Percentiles rank a stretch among this genome's conserved stretches.
Conservation (phyloP, 2,329 filamentous ascomycete genomes). For the Sordariomycetes sp. region DNA sequence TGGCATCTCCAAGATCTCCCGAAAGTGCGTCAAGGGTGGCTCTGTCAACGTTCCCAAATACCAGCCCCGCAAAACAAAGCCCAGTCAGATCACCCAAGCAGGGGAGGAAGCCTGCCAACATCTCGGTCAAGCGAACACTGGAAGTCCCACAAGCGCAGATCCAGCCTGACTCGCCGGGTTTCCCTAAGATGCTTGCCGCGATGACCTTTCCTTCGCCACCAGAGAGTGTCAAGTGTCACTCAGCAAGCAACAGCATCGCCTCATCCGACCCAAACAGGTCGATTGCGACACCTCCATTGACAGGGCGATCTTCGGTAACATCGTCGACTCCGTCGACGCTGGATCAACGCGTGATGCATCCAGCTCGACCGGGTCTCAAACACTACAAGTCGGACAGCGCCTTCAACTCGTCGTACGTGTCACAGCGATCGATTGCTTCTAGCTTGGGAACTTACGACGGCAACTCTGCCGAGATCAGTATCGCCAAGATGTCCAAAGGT, state of each 20-base stretch:
- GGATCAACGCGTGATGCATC: constrained; percentile 2
- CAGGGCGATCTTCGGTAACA: neutral
- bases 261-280: neutral
- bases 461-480: neutral
- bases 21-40: too few relatives aligned
- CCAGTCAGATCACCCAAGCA: neutral
- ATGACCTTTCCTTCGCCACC: constrained; percentile 5
- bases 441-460: neutral
- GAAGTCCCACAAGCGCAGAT: neutral
- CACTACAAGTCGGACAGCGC: constrained; percentile 1
- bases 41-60: too few relatives aligned
- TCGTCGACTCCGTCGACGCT: constrained; percentile 1
- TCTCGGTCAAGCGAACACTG: neutral
- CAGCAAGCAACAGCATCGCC: constrained; percentile 2
- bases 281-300: neutral
- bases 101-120: constrained; percentile 1
- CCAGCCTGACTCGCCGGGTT: constrained; percentile 3
- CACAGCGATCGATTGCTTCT: neutral
- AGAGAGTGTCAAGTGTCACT: constrained; percentile 2
- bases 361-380: neutral
- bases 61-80: too few relatives aligned
- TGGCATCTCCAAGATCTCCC: too few relatives aligned
- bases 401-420: neutral
- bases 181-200: constrained; percentile 4
- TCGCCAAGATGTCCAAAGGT: neutral